These are phyloP conservation scores for Nicotiana noctiflora DNA, from an alignment of 257 asterid species.

Conservation along the genomic window DNA sequence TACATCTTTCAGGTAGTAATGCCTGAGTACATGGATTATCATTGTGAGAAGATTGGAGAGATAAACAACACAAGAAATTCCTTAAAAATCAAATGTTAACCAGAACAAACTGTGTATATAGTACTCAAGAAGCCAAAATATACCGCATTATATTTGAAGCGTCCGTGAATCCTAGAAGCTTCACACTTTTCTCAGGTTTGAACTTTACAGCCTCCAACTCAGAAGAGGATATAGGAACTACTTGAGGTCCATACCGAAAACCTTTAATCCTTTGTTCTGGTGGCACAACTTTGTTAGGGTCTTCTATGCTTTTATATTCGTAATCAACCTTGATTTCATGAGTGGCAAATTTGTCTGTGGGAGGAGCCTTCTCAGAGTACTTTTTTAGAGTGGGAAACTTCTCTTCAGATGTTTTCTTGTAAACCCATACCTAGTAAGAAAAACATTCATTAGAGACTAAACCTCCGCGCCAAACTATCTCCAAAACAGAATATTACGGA, in stretches of 20 bases:
- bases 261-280: slow-evolving; percentile 98
- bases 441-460: background rate
- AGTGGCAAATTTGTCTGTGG: slow-evolving; percentile 83
- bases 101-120: background rate
- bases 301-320: slow-evolving; percentile 59
- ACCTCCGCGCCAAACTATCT: background rate
- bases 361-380: slow-evolving; percentile 89
- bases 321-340: slow-evolving; percentile 83
- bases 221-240: slow-evolving; percentile 89
- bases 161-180: slow-evolving; percentile 84
- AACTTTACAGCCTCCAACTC: slow-evolving; percentile 92
- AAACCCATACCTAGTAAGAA: slow-evolving; percentile 77
- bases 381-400: slow-evolving; percentile 81
- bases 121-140: slow-evolving; percentile 18
- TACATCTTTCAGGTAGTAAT: slow-evolving; percentile 89
- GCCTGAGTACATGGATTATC: slow-evolving; percentile 41
- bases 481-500: background rate
- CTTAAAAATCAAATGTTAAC: slow-evolving; percentile 8
- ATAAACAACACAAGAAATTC: background rate
- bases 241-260: slow-evolving; percentile 94
- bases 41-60: slow-evolving; percentile 11
- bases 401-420: slow-evolving; percentile 92
- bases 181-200: slow-evolving; percentile 93
- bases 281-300: slow-evolving; percentile 66
- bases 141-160: slow-evolving; percentile 90